Evolutionary conservation across 345 rosid species (phyloP).

Genomic region (Salix exigua): DNA sequence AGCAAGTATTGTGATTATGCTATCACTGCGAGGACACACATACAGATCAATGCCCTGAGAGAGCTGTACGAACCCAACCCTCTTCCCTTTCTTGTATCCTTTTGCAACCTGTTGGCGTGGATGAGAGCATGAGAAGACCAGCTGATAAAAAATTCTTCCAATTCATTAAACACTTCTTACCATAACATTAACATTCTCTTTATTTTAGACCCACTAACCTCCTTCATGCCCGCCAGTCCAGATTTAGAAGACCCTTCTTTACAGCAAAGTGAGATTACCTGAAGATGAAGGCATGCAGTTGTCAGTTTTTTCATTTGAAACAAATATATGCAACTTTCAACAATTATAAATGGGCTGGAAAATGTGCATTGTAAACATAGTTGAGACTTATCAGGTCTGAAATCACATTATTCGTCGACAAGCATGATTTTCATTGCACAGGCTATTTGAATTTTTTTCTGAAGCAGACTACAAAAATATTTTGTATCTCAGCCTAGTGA

Average conservation of each 20-base stretch:
- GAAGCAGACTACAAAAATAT: too few species aligned
- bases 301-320: not conserved
- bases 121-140: not conserved
- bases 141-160: not conserved
- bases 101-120: constrained; percentile 22
- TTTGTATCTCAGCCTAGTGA: too few species aligned
- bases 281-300: constrained; percentile 11
- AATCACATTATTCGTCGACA: too few species aligned
- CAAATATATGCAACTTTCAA: too few species aligned
- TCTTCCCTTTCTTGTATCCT: constrained; percentile 26
- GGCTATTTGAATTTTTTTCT: too few species aligned
- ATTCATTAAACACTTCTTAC: too few species aligned
- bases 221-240: constrained; percentile 26
- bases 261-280: constrained; percentile 38
- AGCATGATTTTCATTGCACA: too few species aligned
- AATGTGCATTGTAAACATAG: too few species aligned
- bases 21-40: constrained; percentile 29
- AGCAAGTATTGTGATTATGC: constrained; percentile 36
- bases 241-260: constrained; percentile 36
- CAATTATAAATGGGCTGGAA: too few species aligned
- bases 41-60: constrained; percentile 33
- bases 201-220: constrained; percentile 15
- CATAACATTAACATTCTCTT: too few species aligned
- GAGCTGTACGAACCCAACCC: constrained; percentile 30
- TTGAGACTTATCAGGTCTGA: too few species aligned